A percentile compares a stretch with the other conserved stretches of the same genome.
Evolutionary conservation across 805 yeast genomes (phyloP).

Genomic region (Saturnispora besseyi): DNA sequence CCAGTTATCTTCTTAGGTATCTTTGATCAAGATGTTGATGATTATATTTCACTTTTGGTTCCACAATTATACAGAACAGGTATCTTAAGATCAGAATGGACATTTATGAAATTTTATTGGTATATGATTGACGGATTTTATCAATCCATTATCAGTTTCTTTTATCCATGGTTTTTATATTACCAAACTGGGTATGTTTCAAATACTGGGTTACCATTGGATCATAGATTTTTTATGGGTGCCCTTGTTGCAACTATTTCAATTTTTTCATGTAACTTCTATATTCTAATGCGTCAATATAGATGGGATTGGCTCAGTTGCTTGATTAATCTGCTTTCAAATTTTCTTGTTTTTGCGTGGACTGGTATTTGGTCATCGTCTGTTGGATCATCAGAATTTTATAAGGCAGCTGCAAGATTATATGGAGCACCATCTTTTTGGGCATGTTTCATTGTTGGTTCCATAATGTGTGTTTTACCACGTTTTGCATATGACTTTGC

Average conservation of each 20-base stretch:
- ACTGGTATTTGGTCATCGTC: constrained; percentile 71
- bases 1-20: constrained; percentile 74
- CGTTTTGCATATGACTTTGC: constrained; percentile 53
- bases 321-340: constrained; percentile 47
- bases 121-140: constrained; percentile 73
- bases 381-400: constrained; percentile 45
- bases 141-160: constrained; percentile 64
- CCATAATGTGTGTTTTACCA: constrained; percentile 55
- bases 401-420: constrained; percentile 54
- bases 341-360: constrained; percentile 60
- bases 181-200: constrained; percentile 34
- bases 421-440: constrained; percentile 57
- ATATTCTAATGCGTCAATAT: constrained; percentile 56
- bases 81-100: constrained; percentile 65
- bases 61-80: constrained; percentile 73
- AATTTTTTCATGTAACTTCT: constrained; percentile 56
- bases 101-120: constrained; percentile 54
- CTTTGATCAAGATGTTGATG: constrained; percentile 74
- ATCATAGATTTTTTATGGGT: constrained; percentile 71
- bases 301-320: constrained; percentile 76
- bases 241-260: constrained; percentile 57
- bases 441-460: constrained; percentile 61
- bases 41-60: constrained; percentile 55
- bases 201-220: constrained; percentile 39
- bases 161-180: constrained; percentile 58